phyloP scores from a whole-genome alignment of 1,284 basidiomycete species.

The Cutaneotrichosporon cutaneum region DNA sequence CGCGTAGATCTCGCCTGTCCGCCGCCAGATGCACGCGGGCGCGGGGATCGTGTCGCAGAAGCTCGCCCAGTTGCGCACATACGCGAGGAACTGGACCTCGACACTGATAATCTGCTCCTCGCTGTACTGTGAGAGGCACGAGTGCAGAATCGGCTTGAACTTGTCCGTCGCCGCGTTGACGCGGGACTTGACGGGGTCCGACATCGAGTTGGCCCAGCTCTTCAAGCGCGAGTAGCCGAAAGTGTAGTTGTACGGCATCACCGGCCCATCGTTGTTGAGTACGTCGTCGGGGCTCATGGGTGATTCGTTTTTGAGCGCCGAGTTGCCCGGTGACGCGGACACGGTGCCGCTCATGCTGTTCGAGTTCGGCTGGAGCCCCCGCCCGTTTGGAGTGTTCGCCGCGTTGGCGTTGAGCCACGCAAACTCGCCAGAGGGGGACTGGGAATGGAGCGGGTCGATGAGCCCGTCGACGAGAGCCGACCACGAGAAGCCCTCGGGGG shows the following conservation, averaged over 20 bases:
- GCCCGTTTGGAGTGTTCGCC: slow-evolving; percentile 11
- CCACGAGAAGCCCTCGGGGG: slow-evolving; percentile 20
- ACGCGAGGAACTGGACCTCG: slow-evolving; percentile 24
- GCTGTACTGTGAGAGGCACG: slow-evolving; percentile 20
- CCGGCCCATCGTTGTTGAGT: not conserved
- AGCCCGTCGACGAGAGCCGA: slow-evolving; percentile 26
- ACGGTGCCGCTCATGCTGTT: not conserved
- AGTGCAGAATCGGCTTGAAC: slow-evolving; percentile 26
- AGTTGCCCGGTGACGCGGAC: not conserved
- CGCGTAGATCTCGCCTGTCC: slow-evolving; percentile 22
- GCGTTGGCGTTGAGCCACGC: slow-evolving; percentile 18
- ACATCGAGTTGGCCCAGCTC: slow-evolving; percentile 16
- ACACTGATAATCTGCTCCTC: slow-evolving; percentile 21
- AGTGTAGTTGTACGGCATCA: slow-evolving; percentile 19
- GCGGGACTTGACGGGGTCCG: slow-evolving; percentile 16
- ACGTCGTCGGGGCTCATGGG: slow-evolving; percentile 11
- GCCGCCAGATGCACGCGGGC: slow-evolving; percentile 20
- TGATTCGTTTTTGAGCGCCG: not conserved
- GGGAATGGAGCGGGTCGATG: slow-evolving; percentile 12
- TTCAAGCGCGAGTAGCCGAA: slow-evolving; percentile 24
- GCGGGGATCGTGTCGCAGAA: slow-evolving; percentile 21
- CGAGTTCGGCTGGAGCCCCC: not conserved
- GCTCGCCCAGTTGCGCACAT: slow-evolving; percentile 18
- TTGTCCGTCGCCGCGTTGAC: slow-evolving; percentile 17
- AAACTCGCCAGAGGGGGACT: slow-evolving; percentile 17